Percentiles rank a stretch among this genome's conserved stretches.
Conservation (phyloP, 2,329 filamentous ascomycete species). For the Colletotrichum sp. region DNA sequence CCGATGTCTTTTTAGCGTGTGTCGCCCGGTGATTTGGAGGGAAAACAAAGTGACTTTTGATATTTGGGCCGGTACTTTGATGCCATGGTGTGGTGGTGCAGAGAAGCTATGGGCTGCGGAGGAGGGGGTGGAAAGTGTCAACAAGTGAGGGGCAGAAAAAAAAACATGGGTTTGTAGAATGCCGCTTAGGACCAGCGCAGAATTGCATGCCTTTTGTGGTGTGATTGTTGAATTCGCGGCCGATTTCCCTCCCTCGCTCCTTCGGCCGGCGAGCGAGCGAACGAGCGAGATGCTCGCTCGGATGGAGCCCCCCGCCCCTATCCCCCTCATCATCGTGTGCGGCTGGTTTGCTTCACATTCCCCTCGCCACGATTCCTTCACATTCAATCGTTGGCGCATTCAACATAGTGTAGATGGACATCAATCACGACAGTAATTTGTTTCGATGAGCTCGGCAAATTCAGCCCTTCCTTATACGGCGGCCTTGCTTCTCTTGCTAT, state of each 20-base stretch:
- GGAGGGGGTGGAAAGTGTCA: not conserved
- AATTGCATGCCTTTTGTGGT: not conserved
- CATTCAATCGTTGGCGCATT: not conserved
- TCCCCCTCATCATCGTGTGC: not conserved
- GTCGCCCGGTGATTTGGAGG: not conserved
- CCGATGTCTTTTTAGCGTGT: not conserved
- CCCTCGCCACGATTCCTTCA: not conserved
- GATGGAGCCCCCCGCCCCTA: not conserved
- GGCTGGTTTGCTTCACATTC: not conserved
- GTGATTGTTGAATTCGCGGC: not conserved
- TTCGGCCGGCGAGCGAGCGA: not conserved
- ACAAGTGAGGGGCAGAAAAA: not conserved
- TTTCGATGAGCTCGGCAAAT: not conserved
- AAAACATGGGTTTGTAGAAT: not conserved
- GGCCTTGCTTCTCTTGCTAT: slow-evolving; percentile 8
- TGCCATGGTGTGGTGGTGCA: not conserved
- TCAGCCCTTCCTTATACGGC: not conserved
- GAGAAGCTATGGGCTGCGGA: not conserved
- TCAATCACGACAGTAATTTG: not conserved
- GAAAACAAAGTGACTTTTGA: not conserved
- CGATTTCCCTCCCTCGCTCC: not conserved
- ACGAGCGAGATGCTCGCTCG: not conserved
- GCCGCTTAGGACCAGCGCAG: not conserved
- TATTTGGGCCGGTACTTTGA: not conserved
- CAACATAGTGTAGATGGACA: not conserved